Evolutionary conservation across 768 basidiomycete species (phyloP).

Genomic region (Filobasidium wieringae): DNA sequence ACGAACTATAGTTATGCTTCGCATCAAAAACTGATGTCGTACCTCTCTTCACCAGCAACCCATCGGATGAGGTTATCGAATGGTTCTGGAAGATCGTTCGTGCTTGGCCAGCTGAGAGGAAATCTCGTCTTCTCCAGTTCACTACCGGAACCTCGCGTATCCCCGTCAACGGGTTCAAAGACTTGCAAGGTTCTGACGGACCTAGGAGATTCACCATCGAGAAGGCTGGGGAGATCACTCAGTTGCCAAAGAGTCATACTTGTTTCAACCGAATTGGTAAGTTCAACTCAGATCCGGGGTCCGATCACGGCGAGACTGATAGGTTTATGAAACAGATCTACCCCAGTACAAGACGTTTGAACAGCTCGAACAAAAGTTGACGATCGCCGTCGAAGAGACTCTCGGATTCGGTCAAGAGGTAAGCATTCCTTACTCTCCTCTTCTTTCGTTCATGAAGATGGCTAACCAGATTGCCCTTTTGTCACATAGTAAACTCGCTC

Average conservation of each 20-base stretch:
- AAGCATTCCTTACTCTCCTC: conserved; percentile 26
- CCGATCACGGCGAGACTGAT: neutral
- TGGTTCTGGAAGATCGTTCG: conserved; percentile 99
- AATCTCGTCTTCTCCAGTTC: conserved; percentile 89
- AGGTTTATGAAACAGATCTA: conserved; percentile 51
- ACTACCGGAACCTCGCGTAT: conserved; percentile 84
- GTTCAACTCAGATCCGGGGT: neutral
- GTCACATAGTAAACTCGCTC: too few species aligned
- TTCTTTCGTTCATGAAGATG: too few species aligned
- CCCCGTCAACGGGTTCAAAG: conserved; percentile 97
- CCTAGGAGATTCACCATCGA: conserved; percentile 96
- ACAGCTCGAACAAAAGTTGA: conserved; percentile 85
- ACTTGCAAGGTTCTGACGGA: conserved; percentile 93
- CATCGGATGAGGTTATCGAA: conserved; percentile 54
- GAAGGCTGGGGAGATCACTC: conserved; percentile 91
- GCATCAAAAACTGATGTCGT: neutral
- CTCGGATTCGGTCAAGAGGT: conserved; percentile 91
- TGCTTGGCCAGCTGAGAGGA: conserved; percentile 95
- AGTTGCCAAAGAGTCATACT: conserved; percentile 92
- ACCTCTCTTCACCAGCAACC: conserved; percentile 24
- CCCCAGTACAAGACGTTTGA: conserved; percentile 97
- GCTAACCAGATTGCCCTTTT: too few species aligned
- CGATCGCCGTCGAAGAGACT: conserved; percentile 61
- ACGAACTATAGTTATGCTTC: neutral
- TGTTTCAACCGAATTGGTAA: conserved; percentile 64